Evolutionary conservation across 208 protist genomes (phyloP), one percentile per base, ranked within the genome.

Genomic region (Leishmania aethiopica): DNA sequence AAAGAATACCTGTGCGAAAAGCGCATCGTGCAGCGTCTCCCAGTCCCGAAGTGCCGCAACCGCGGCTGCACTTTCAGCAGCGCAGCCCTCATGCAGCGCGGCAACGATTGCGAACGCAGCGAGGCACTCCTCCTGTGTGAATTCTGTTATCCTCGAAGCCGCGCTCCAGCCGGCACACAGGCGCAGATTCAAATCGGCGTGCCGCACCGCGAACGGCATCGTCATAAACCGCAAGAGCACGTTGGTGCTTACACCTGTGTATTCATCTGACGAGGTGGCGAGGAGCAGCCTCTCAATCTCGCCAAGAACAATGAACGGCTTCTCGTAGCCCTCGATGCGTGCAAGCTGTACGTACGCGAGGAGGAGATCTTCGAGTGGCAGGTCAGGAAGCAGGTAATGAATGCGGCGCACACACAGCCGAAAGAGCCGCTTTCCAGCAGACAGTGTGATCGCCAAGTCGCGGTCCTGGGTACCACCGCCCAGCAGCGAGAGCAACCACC

Each of bases 1-100:
- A 3, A 88, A 57, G 69, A 91, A 93, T 17, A 92, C 51, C 75
- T 94, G 90, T 11, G 88, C 92, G 69, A 94, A 94, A 17, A 96
- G 73, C 22, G 75, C 82, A 25, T 94, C 88, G 79, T 91, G 91
- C 40, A 93, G 64, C 49, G 59, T 42, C 66, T 89, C 81, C 86
- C 84, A 89, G 13, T 90, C 78, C 6, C 60, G 80, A 42, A 69
- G 0, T 45, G 80, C 32, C 0, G 76, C 83, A 10, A 32, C 77
- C 17, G 79, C 66, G 28, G 49, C 11, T 19, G 82, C 75, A 28
- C 53, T 73, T 8, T 88, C 87, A 15, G 64, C 55, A n/a, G 60
- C 70, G 13, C 40, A 40, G 64, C 75, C 37, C 45, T 77, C 64
- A 53, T 88, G 82, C 35, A 86, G 66, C 22, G 78, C 70, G 28